Evolutionary conservation across 805 yeast species (phyloP).

Genomic region (Candida broadrunensis): DNA sequence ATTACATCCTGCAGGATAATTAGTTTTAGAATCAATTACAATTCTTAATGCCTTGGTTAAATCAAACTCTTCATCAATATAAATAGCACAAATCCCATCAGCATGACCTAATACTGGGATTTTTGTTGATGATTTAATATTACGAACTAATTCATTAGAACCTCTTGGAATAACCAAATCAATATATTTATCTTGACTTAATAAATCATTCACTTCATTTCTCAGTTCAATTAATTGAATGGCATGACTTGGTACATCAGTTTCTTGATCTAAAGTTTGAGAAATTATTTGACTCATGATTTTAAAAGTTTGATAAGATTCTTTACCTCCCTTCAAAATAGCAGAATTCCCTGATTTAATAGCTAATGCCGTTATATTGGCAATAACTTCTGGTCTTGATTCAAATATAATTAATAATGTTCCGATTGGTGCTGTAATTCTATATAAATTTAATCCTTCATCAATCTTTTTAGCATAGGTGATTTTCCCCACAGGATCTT

Average conservation of each 20-base stretch:
- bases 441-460: constrained; percentile 78
- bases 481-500: constrained; percentile 90
- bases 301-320: constrained; percentile 78
- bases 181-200: constrained; percentile 82
- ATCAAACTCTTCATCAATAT: constrained; percentile 75
- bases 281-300: constrained; percentile 74
- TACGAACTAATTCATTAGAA: constrained; percentile 86
- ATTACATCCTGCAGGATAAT: constrained; percentile 99
- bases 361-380: constrained; percentile 93
- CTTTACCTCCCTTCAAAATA: constrained; percentile 96
- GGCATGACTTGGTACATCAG: constrained; percentile 76
- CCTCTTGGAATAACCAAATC: constrained; percentile 98
- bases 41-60: constrained; percentile 72
- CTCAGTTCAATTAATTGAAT: constrained; percentile 87
- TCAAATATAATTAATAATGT: constrained; percentile 91
- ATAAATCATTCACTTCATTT: constrained; percentile 81
- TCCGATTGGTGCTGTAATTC: constrained; percentile 93
- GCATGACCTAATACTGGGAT: constrained; percentile 99
- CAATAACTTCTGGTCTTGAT: constrained; percentile 97
- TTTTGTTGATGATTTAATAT: constrained; percentile 81
- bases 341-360: constrained; percentile 97
- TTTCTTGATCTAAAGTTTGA: constrained; percentile 50
- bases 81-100: constrained; percentile 93
- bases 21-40: constrained; percentile 84
- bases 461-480: constrained; percentile 83